Conservation (phyloP, 177 flowering plant genomes). For the Vitis hybrid region DNA sequence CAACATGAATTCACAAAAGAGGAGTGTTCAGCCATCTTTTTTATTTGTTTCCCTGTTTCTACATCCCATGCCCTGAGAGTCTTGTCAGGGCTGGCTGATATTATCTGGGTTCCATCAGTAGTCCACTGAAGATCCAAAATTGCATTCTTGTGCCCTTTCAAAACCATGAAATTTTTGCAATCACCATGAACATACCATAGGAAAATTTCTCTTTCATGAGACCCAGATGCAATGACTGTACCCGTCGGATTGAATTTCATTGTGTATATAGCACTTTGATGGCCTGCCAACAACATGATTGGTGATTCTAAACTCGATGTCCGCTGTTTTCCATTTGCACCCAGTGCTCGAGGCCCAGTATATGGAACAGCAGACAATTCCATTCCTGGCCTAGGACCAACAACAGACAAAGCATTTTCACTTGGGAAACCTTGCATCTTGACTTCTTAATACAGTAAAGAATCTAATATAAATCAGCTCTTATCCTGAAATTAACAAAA, state of each 20-base stretch:
- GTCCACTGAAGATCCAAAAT: slow-evolving; percentile 95
- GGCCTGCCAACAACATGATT: slow-evolving; percentile 86
- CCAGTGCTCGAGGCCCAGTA: slow-evolving; percentile 50
- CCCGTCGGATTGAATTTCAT: slow-evolving; percentile 97
- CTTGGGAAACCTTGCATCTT: slow-evolving; percentile 58
- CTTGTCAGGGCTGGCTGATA: slow-evolving; percentile 97
- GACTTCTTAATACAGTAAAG: neutral
- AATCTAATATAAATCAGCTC: neutral
- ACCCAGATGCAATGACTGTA: slow-evolving; percentile 87
- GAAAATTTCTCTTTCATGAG: slow-evolving; percentile 91
- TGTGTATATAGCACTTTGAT: slow-evolving; percentile 89
- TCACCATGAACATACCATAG: slow-evolving; percentile 93
- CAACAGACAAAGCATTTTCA: slow-evolving; percentile 63
- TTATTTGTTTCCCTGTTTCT: slow-evolving; percentile 93
- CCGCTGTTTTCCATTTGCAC: slow-evolving; percentile 69
- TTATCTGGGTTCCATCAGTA: slow-evolving; percentile 85
- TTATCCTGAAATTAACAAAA: neutral
- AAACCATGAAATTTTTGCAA: slow-evolving; percentile 92
- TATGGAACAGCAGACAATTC: slow-evolving; percentile 70
- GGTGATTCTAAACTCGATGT: slow-evolving; percentile 91
- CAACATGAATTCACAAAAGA: slow-evolving; percentile 92
- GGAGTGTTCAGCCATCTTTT: slow-evolving; percentile 94
- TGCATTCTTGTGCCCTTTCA: slow-evolving; percentile 98
- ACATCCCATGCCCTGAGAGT: slow-evolving; percentile 99
- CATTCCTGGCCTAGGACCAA: slow-evolving; percentile 73